Percentiles rank a stretch among this genome's conserved stretches.
These are phyloP conservation scores for Botrytis fabae DNA, from an alignment of 2,329 filamentous ascomycete species.

Conservation along the genomic window DNA sequence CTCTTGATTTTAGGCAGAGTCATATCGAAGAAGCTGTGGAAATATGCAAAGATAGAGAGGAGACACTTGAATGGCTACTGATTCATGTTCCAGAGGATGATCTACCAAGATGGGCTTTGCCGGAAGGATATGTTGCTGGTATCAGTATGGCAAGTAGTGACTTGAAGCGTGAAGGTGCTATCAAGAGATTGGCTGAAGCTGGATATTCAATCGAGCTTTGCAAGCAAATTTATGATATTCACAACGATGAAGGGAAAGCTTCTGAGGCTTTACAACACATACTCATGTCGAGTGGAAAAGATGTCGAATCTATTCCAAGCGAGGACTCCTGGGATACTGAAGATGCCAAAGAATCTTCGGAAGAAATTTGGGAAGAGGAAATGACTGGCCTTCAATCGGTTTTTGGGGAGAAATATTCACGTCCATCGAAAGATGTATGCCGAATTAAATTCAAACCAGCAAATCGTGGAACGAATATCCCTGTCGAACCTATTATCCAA, in stretches of 20 bases:
- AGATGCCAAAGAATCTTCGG: constrained; percentile 51
- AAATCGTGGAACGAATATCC: constrained; percentile 50
- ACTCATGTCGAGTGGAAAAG: constrained; percentile 54
- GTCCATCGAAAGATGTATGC: constrained; percentile 63
- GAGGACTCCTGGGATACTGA: constrained; percentile 42
- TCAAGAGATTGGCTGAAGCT: constrained; percentile 77
- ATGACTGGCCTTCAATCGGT: constrained; percentile 81
- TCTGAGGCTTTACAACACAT: constrained; percentile 77
- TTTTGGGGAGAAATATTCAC: constrained; percentile 71
- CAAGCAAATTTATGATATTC: constrained; percentile 70
- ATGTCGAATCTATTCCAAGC: constrained; percentile 40
- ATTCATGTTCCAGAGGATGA: constrained; percentile 98
- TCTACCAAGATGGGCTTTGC: constrained; percentile 86
- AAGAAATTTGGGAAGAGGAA: constrained; percentile 81
- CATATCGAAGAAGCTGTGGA: constrained; percentile 86
- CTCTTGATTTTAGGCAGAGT: constrained; percentile 83
- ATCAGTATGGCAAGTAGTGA: constrained; percentile 83
- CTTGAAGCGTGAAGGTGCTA: constrained; percentile 74
- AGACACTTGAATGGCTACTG: constrained; percentile 91
- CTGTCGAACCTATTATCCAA: constrained; percentile 59
- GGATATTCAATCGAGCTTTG: constrained; percentile 88
- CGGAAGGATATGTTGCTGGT: constrained; percentile 87
- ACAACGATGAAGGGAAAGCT: constrained; percentile 70
- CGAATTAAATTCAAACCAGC: constrained; percentile 65
- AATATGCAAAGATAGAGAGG: constrained; percentile 87